Conservation (phyloP, 2,329 filamentous ascomycete species). For the Claviceps lovelessii region DNA sequence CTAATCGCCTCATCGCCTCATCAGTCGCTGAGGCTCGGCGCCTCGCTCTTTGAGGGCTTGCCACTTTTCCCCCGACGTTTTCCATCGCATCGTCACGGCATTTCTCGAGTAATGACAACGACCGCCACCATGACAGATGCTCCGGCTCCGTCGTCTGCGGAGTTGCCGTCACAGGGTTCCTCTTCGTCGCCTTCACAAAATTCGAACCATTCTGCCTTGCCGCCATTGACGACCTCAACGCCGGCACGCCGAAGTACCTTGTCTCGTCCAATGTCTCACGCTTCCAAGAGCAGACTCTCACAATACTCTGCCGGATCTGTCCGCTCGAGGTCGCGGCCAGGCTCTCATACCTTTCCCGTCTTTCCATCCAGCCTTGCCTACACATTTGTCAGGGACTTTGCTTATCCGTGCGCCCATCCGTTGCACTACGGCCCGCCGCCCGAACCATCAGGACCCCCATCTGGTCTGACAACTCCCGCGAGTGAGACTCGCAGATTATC, state of each 20-base stretch:
- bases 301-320: slow-evolving; percentile 65
- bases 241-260: slow-evolving; percentile 43
- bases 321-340: slow-evolving; percentile 58
- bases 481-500: slow-evolving; percentile 72
- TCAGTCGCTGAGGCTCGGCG: neutral
- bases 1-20: neutral
- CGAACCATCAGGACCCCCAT: slow-evolving; percentile 54
- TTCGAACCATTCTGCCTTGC: slow-evolving; percentile 38
- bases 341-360: slow-evolving; percentile 66
- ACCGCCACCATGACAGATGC: slow-evolving; percentile 43
- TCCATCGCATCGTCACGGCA: neutral
- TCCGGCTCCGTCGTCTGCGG: slow-evolving; percentile 38
- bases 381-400: slow-evolving; percentile 89
- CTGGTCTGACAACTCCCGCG: slow-evolving; percentile 69
- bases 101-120: slow-evolving; percentile 18
- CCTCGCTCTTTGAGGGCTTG: neutral
- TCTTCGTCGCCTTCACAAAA: slow-evolving; percentile 31
- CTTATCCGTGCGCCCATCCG: slow-evolving; percentile 68
- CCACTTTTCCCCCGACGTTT: neutral
- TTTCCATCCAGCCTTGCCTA: slow-evolving; percentile 80
- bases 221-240: slow-evolving; percentile 42
- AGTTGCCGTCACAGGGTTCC: slow-evolving; percentile 36
- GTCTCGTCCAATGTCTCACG: slow-evolving; percentile 57
- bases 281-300: slow-evolving; percentile 67
- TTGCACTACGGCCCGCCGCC: slow-evolving; percentile 89